phyloP scores from a whole-genome alignment of 2,329 filamentous ascomycete species.

The Paraphaeosphaeria minitans region DNA sequence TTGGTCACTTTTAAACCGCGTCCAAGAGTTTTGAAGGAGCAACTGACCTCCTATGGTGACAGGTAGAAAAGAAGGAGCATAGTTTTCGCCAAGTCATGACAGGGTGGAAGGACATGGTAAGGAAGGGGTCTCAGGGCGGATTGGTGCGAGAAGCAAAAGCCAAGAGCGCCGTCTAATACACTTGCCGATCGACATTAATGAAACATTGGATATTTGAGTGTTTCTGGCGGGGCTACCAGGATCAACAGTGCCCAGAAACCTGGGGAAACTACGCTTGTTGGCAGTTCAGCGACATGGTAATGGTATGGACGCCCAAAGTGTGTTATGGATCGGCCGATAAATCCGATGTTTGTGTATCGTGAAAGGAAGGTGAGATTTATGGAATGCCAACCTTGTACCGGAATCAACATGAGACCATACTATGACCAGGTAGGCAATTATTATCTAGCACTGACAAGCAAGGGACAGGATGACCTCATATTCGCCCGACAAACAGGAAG shows the following conservation, averaged over 20 bases:
- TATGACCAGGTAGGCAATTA: background rate
- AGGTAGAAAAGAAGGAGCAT: constrained; percentile 1
- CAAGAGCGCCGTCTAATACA: background rate
- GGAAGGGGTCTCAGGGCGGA: background rate
- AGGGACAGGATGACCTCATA: background rate
- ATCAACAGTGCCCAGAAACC: constrained; percentile 3
- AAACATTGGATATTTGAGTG: background rate
- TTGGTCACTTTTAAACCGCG: background rate
- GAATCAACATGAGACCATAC: background rate
- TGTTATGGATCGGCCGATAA: background rate
- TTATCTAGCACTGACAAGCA: background rate
- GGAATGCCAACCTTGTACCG: background rate
- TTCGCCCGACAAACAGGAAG: background rate
- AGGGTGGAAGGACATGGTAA: background rate
- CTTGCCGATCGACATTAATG: constrained; percentile 1
- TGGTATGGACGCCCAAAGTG: background rate
- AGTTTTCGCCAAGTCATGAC: constrained; percentile 7
- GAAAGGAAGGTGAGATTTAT: background rate
- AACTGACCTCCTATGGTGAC: constrained; percentile 3
- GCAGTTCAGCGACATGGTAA: background rate
- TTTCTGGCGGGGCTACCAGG: background rate
- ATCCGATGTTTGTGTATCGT: background rate
- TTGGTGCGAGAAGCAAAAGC: background rate
- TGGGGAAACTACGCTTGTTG: background rate
- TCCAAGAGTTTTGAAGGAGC: background rate